Percentiles rank a stretch among this genome's conserved stretches.
These are phyloP conservation scores for Neurospora sp. DNA, from an alignment of 495 filamentous ascomycete genomes.

Conservation along the genomic window DNA sequence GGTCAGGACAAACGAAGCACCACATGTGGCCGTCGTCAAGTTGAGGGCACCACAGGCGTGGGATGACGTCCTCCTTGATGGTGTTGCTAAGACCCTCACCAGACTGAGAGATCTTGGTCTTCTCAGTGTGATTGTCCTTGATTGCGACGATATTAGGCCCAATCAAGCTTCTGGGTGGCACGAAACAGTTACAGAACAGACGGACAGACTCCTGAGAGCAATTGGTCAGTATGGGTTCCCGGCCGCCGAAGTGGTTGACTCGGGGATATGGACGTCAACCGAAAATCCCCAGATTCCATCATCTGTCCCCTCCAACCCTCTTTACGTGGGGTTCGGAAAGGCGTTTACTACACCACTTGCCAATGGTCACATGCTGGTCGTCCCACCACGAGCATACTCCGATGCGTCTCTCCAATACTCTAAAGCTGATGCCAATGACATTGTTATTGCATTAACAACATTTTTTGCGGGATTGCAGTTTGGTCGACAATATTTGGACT, in stretches of 20 bases:
- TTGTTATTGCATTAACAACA: constrained; percentile 58
- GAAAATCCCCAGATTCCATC: constrained; percentile 16
- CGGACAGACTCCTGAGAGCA: constrained; percentile 61
- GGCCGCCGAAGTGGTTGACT: constrained; percentile 58
- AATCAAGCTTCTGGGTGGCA: constrained; percentile 7
- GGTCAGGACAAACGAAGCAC: constrained; percentile 30
- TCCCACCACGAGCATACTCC: constrained; percentile 60
- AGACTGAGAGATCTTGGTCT: constrained; percentile 77
- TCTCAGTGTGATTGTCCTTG: constrained; percentile 70
- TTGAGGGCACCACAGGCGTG: constrained; percentile 61
- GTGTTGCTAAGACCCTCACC: constrained; percentile 71
- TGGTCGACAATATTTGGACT: background rate
- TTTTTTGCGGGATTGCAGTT: constrained; percentile 57
- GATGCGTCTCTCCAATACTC: constrained; percentile 46
- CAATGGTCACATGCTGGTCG: constrained; percentile 68
- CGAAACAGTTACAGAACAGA: constrained; percentile 50
- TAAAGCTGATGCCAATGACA: constrained; percentile 51
- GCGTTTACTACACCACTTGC: constrained; percentile 59
- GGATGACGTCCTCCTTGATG: constrained; percentile 55
- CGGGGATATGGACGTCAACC: constrained; percentile 36
- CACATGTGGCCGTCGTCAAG: constrained; percentile 83
- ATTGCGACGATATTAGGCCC: constrained; percentile 44
- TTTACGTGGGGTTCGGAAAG: constrained; percentile 37
- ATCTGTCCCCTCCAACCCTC: constrained; percentile 13
- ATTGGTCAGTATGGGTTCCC: constrained; percentile 57